Percentiles rank a stretch among this genome's conserved stretches.
phyloP scores from a whole-genome alignment of 2,329 filamentous ascomycete genomes.

The Corinectria fuckeliana region DNA sequence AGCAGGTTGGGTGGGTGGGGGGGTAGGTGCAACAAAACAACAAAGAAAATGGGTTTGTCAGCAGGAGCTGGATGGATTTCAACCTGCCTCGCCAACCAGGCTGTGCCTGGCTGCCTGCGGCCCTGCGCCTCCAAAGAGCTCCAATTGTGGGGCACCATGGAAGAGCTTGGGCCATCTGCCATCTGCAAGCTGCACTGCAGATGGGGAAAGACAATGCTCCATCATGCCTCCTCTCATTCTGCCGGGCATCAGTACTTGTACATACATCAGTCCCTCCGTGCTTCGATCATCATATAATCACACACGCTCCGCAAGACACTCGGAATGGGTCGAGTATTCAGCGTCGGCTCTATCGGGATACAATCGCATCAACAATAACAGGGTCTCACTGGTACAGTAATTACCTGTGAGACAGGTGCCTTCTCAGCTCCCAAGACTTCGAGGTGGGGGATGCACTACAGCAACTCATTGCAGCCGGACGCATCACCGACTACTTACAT shows the following conservation, averaged over 20 bases:
- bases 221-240: background rate
- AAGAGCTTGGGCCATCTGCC: slow-evolving; percentile 14
- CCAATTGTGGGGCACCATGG: slow-evolving; percentile 3
- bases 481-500: background rate
- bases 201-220: background rate
- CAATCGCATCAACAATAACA: background rate
- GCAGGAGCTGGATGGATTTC: slow-evolving; percentile 21
- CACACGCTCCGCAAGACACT: background rate
- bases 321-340: background rate
- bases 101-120: too few relatives aligned
- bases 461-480: background rate
- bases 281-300: background rate
- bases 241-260: background rate
- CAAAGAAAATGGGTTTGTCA: slow-evolving; percentile 37
- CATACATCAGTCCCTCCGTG: too few relatives aligned
- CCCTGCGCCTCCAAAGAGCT: background rate
- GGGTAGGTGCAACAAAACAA: slow-evolving; percentile 14
- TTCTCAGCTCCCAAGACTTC: background rate
- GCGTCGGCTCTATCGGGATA: background rate
- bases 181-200: slow-evolving; percentile 1
- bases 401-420: too few relatives aligned
- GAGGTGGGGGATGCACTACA: background rate
- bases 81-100: slow-evolving; percentile 5
- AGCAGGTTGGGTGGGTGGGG: background rate
- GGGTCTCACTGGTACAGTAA: background rate